Evolutionary conservation across 2,329 filamentous ascomycete genomes (phyloP).

Genomic region (Neonectria punicea): DNA sequence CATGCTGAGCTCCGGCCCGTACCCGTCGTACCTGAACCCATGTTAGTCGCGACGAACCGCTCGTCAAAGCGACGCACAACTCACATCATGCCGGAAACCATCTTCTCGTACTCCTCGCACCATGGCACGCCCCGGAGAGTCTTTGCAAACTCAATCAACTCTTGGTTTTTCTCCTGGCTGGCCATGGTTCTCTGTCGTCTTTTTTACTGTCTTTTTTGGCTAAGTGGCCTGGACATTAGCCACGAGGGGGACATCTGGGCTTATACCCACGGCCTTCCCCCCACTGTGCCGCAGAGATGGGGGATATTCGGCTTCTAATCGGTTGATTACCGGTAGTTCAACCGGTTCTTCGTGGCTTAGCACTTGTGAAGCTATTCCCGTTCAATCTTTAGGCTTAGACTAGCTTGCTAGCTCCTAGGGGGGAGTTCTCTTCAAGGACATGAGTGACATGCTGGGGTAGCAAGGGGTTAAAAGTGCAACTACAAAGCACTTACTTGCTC

Average conservation of each 20-base stretch:
- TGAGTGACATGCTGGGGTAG: no score
- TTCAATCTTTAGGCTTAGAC: no score
- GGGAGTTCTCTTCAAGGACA: no score
- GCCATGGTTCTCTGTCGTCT: conserved; percentile 25
- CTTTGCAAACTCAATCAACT: conserved; percentile 39
- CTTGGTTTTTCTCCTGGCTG: conserved; percentile 31
- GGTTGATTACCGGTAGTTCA: neutral
- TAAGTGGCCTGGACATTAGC: neutral
- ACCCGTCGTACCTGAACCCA: conserved; percentile 59
- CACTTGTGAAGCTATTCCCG: neutral
- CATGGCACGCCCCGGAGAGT: conserved; percentile 30
- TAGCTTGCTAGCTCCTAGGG: no score
- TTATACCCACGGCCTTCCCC: neutral
- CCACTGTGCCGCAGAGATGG: neutral
- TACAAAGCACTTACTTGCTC: no score
- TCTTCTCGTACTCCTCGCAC: conserved; percentile 42
- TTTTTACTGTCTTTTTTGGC: neutral
- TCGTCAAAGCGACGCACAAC: neutral
- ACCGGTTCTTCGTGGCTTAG: neutral
- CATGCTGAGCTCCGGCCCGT: conserved; percentile 58
- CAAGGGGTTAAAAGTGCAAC: no score
- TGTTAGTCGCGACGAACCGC: neutral
- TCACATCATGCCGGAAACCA: conserved; percentile 44
- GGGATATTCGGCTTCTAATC: neutral
- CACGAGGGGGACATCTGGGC: neutral